Evolutionary conservation across 106 monocot genomes (phyloP).

Genomic region (Chionographis japonica): DNA sequence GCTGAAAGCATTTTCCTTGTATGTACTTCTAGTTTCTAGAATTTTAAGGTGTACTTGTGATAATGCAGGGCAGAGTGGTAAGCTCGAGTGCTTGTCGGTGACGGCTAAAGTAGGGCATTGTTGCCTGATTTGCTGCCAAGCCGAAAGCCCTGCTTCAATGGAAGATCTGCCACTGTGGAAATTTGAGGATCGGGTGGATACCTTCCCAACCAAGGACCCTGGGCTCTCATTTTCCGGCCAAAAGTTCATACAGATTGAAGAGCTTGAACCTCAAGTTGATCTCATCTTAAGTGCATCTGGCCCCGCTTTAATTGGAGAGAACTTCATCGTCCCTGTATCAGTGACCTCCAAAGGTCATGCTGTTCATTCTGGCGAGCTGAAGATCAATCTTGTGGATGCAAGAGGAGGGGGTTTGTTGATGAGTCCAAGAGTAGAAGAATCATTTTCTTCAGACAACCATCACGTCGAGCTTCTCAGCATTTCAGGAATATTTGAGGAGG

Average conservation of each 20-base stretch:
- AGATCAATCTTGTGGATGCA: slow-evolving; percentile 97
- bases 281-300: slow-evolving; percentile 52
- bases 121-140: slow-evolving; percentile 60
- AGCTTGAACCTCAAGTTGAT: slow-evolving; percentile 84
- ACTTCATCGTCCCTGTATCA: slow-evolving; percentile 55
- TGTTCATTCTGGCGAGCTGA: slow-evolving; percentile 77
- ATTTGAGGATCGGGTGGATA: slow-evolving; percentile 63
- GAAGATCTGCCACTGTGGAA: slow-evolving; percentile 73
- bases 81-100: slow-evolving; percentile 84
- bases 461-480: slow-evolving; percentile 88
- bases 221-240: slow-evolving; percentile 63
- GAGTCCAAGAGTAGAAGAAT: slow-evolving; percentile 78
- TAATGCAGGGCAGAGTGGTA: slow-evolving; percentile 86
- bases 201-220: slow-evolving; percentile 58
- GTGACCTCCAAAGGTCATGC: slow-evolving; percentile 59
- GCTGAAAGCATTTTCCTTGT: not conserved
- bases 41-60: not conserved
- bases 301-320: slow-evolving; percentile 91
- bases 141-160: slow-evolving; percentile 86
- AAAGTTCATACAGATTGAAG: slow-evolving; percentile 82
- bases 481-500: slow-evolving; percentile 40
- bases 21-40: not conserved
- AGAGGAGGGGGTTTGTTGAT: slow-evolving; percentile 79
- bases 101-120: slow-evolving; percentile 43
- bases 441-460: slow-evolving; percentile 47